Conservation (phyloP, 208 protist species). For the Naegleria fowleri region DNA sequence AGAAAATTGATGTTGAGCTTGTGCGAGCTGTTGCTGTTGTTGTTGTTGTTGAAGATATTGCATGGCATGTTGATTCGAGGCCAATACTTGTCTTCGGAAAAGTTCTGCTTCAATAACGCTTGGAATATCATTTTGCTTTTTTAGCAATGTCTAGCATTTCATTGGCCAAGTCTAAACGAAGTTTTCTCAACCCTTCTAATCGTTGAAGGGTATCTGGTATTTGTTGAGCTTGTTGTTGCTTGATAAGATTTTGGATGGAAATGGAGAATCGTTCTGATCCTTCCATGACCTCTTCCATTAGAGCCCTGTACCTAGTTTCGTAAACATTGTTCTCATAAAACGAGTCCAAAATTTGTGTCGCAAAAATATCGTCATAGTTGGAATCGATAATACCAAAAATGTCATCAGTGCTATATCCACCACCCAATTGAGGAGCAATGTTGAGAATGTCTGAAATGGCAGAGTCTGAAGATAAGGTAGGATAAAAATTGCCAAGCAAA, state of each 20-base stretch:
- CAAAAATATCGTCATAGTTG: neutral
- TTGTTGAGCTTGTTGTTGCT: conserved; percentile 3
- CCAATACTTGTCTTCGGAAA: neutral
- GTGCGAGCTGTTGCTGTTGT: neutral
- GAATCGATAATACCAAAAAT: neutral
- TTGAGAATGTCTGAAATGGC: neutral
- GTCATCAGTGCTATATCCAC: neutral
- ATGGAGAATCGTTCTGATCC: neutral
- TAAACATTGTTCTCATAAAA: neutral
- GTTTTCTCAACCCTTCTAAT: neutral
- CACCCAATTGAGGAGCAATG: neutral
- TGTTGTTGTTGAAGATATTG: neutral
- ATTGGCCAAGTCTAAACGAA: neutral
- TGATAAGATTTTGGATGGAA: neutral
- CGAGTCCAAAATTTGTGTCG: neutral
- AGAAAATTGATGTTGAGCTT: neutral
- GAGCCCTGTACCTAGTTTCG: neutral
- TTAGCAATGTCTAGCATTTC: neutral
- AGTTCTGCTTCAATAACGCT: neutral
- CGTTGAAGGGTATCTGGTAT: neutral
- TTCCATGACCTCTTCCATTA: neutral
- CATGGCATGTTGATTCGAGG: neutral
- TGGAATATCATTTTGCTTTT: neutral
- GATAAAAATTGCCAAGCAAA: neutral
- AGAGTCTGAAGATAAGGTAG: neutral